Evolutionary conservation across 1,139 yeast genomes (phyloP).

Genomic region (Taiozyma sp.): DNA sequence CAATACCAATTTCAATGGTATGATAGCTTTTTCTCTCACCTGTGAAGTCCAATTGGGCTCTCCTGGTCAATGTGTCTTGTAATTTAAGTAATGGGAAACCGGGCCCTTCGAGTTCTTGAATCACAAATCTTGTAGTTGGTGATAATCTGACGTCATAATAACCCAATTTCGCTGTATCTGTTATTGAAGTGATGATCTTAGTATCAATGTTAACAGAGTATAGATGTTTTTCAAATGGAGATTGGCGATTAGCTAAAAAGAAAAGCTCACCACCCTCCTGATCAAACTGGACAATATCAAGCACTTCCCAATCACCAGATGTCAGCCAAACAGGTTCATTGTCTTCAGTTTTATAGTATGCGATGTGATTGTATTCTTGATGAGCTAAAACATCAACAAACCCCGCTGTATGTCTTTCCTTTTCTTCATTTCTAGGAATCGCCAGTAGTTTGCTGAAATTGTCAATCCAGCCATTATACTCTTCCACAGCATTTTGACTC

Average conservation of each 20-base stretch:
- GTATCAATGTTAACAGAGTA: slow-evolving; percentile 36
- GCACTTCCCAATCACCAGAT: slow-evolving; percentile 64
- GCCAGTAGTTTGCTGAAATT: slow-evolving; percentile 24
- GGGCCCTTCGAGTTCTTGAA: slow-evolving; percentile 64
- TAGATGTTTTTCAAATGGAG: slow-evolving; percentile 53
- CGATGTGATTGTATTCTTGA: slow-evolving; percentile 65
- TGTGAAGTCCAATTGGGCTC: slow-evolving; percentile 29
- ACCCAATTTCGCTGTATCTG: slow-evolving; percentile 47
- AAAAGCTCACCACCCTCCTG: slow-evolving; percentile 46
- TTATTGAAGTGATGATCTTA: slow-evolving; percentile 33
- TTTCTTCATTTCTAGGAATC: slow-evolving; percentile 25
- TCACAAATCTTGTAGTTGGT: slow-evolving; percentile 47
- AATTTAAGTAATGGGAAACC: slow-evolving; percentile 53
- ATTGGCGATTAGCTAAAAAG: slow-evolving; percentile 54
- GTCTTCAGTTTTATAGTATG: slow-evolving; percentile 47
- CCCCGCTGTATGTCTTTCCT: slow-evolving; percentile 40
- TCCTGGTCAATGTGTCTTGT: slow-evolving; percentile 5
- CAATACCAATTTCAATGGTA: slow-evolving; percentile 37
- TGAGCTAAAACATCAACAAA: slow-evolving; percentile 71
- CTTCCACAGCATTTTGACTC: slow-evolving; percentile 34
- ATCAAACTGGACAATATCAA: slow-evolving; percentile 52
- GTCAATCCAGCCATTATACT: slow-evolving; percentile 52
- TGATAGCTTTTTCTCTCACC: slow-evolving; percentile 47
- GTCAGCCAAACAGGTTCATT: slow-evolving; percentile 47
- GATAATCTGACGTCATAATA: slow-evolving; percentile 52